These are phyloP conservation scores for Chloranthus sessilifolius DNA, from an alignment of 164 flowering plant genomes.

Conservation along the genomic window DNA sequence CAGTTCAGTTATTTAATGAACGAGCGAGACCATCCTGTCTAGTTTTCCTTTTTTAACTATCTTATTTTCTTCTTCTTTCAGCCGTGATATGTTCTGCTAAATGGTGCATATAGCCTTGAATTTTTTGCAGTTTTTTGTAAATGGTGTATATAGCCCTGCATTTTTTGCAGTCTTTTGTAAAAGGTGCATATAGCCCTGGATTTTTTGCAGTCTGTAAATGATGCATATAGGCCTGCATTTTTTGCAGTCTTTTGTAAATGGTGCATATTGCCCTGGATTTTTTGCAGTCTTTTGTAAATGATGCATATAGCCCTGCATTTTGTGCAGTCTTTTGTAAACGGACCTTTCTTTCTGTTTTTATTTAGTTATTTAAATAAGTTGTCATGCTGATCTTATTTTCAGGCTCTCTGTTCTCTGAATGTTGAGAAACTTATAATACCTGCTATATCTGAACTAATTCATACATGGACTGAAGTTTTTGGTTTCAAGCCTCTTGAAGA, in stretches of 20 bases:
- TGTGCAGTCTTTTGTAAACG: too few species aligned
- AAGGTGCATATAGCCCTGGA: neutral
- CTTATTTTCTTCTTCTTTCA: too few species aligned
- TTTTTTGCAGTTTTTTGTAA: too few species aligned
- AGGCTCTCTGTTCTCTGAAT: slow-evolving; percentile 68
- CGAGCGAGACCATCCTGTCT: too few species aligned
- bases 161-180: neutral
- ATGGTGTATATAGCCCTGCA: neutral
- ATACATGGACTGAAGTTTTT: slow-evolving; percentile 81
- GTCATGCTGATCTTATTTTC: slow-evolving; percentile 10
- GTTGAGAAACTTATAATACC: slow-evolving; percentile 85
- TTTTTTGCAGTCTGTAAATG: too few species aligned
- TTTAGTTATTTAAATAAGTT: neutral
- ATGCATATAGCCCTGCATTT: neutral
- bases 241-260: too few species aligned
- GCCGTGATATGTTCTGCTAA: too few species aligned
- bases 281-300: neutral
- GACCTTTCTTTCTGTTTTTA: neutral
- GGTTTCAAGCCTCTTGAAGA: slow-evolving; percentile 68
- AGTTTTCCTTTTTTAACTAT: too few species aligned
- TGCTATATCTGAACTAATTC: slow-evolving; percentile 74
- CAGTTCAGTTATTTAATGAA: too few species aligned
- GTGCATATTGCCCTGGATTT: neutral
- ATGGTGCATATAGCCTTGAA: too few species aligned
- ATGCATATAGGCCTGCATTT: too few species aligned